A percentile compares a stretch with the other conserved stretches of the same genome.
Evolutionary conservation across 768 basidiomycete species (phyloP).

Genomic region (Lactarius indigo): DNA sequence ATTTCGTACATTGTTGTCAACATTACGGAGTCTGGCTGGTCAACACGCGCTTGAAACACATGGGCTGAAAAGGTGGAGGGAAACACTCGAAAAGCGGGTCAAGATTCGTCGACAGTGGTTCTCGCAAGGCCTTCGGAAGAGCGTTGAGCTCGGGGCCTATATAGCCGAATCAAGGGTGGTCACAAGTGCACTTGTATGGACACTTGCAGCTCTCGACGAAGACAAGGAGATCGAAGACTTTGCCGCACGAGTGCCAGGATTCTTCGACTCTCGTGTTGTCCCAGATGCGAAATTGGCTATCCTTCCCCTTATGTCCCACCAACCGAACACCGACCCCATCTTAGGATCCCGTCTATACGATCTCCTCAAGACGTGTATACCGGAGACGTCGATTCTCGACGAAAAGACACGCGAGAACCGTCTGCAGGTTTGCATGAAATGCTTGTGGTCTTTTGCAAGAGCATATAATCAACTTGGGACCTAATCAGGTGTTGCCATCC

Average conservation of each 20-base stretch:
- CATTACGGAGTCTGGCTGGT: background rate
- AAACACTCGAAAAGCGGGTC: background rate
- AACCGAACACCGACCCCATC: background rate
- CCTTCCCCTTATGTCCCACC: background rate
- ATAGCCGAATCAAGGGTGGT: background rate
- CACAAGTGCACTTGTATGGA: constrained; percentile 4
- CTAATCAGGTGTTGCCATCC: background rate
- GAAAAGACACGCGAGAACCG: background rate
- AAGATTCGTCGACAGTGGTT: constrained; percentile 4
- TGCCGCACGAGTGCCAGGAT: no score
- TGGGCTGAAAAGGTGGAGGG: background rate
- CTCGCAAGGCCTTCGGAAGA: background rate
- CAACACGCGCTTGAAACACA: background rate
- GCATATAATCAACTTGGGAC: background rate
- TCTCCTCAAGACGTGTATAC: constrained; percentile 8
- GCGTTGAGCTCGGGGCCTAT: background rate
- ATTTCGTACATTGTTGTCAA: background rate
- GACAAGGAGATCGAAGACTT: no score
- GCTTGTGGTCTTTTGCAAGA: constrained; percentile 10
- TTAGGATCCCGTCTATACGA: constrained; percentile 5
- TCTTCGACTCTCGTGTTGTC: no score
- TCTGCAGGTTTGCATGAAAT: constrained; percentile 4
- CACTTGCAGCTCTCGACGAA: constrained; percentile 3
- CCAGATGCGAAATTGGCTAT: no score
- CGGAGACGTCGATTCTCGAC: no score